These are phyloP conservation scores for Lipomyces mesembrius DNA, from an alignment of 805 yeast genomes.

Conservation along the genomic window DNA sequence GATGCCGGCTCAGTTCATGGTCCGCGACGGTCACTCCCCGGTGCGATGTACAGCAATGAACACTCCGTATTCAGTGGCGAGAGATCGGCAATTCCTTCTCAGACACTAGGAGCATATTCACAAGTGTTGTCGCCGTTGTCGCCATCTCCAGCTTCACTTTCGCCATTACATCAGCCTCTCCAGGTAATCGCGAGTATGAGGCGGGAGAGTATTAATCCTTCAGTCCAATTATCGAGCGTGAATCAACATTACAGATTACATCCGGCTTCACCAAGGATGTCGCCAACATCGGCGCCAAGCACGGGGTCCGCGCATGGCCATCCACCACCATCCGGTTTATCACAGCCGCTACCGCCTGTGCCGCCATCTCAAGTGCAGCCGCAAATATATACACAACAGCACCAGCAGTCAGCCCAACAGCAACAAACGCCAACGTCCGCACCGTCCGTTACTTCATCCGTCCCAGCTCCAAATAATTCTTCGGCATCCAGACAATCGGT, in stretches of 20 bases:
- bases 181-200: constrained; percentile 1
- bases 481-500: constrained; percentile 11
- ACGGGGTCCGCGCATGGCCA: constrained; percentile 13
- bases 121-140: constrained; percentile 15
- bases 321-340: not conserved
- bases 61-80: not conserved
- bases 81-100: not conserved
- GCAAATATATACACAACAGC: not conserved
- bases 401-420: constrained; percentile 5
- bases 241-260: constrained; percentile 29
- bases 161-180: constrained; percentile 23
- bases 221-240: constrained; percentile 28
- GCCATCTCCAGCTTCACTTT: constrained; percentile 22
- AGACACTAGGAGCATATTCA: not conserved
- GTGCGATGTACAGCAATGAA: constrained; percentile 12
- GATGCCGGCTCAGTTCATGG: constrained; percentile 5
- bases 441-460: constrained; percentile 1
- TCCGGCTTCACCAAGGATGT: constrained; percentile 19
- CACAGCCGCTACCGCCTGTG: constrained; percentile 10
- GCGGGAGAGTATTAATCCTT: constrained; percentile 29
- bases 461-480: not conserved
- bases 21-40: constrained; percentile 9
- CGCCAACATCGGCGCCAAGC: constrained; percentile 14
- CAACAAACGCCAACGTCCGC: constrained; percentile 4
- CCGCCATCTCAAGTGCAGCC: constrained; percentile 12